These are phyloP conservation scores for Dryas alaskensis DNA, from an alignment of 306 rosid species.

Conservation along the genomic window DNA sequence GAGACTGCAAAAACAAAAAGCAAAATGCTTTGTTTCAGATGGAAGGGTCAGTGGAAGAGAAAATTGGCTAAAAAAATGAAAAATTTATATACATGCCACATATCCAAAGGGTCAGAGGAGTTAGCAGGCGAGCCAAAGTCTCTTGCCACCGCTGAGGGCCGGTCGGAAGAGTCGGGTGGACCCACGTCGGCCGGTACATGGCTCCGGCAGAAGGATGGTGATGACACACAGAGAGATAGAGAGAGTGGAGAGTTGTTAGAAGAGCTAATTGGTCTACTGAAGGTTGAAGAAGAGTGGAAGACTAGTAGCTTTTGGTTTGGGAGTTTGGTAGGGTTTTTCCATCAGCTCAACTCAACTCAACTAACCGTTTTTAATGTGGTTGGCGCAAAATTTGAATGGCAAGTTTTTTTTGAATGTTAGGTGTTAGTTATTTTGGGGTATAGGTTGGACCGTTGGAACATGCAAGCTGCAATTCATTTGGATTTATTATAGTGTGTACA, in stretches of 20 bases:
- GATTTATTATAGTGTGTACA: too few relatives aligned
- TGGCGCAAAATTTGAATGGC: conserved; percentile 36
- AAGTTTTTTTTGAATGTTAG: conserved; percentile 40
- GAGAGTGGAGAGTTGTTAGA: not conserved
- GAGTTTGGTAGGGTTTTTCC: not conserved
- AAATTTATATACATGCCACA: conserved; percentile 67
- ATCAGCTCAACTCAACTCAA: conserved; percentile 10
- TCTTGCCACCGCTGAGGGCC: conserved; percentile 36
- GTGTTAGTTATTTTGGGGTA: conserved; percentile 2
- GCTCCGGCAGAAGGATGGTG: not conserved
- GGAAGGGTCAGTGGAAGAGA: conserved; percentile 2
- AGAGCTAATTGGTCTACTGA: not conserved
- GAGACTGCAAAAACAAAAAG: conserved; percentile 48
- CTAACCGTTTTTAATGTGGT: conserved; percentile 27
- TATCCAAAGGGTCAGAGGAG: conserved; percentile 56
- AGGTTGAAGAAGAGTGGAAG: conserved; percentile 10
- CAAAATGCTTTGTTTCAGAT: conserved; percentile 29
- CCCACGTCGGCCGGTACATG: conserved; percentile 33
- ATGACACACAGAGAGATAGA: not conserved
- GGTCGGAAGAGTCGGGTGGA: conserved; percentile 1
- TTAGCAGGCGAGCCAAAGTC: conserved; percentile 33
- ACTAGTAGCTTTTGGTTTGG: conserved; percentile 34
- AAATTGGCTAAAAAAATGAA: conserved; percentile 24
- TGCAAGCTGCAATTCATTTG: too few relatives aligned
- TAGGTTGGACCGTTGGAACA: not conserved